Evolutionary conservation across 768 basidiomycete species (phyloP).

Genomic region (Lentinula boryana): DNA sequence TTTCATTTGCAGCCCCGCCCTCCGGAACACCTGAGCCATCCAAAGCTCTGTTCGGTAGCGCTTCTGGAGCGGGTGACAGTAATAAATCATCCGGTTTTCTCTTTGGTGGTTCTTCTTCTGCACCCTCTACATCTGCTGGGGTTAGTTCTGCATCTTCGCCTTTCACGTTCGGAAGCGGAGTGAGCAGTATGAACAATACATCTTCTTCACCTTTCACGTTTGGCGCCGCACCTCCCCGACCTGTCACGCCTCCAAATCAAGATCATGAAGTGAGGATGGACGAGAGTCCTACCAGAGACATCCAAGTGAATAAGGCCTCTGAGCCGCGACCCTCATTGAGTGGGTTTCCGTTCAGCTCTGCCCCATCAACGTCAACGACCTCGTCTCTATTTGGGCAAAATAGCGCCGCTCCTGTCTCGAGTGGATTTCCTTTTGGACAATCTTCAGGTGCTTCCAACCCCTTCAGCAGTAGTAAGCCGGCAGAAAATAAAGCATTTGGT

Average conservation of each 20-base stretch:
- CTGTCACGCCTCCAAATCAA: conserved; percentile 61
- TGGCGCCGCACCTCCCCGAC: conserved; percentile 37
- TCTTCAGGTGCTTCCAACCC: conserved; percentile 17
- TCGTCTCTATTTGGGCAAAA: conserved; percentile 28
- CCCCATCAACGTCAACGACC: conserved; percentile 20
- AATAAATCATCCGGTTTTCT: conserved; percentile 25
- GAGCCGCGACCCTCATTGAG: conserved; percentile 31
- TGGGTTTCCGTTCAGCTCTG: conserved; percentile 44
- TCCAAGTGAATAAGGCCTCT: conserved; percentile 38
- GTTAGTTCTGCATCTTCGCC: not conserved
- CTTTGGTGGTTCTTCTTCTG: conserved; percentile 35
- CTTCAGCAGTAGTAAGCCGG: conserved; percentile 18
- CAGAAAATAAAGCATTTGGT: conserved; percentile 9
- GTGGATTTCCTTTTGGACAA: conserved; percentile 25
- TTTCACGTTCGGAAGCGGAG: conserved; percentile 45
- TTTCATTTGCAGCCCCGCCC: not conserved
- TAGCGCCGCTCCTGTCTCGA: conserved; percentile 20
- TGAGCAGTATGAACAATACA: conserved; percentile 31
- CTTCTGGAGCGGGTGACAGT: not conserved
- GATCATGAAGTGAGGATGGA: conserved; percentile 76
- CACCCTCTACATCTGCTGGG: conserved; percentile 18
- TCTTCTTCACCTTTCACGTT: conserved; percentile 53
- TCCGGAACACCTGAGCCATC: not conserved
- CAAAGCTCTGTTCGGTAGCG: not conserved
- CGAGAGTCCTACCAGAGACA: conserved; percentile 69